Evolutionary conservation across 2,329 filamentous ascomycete genomes (phyloP).

Genomic region (Orbilia quercus): DNA sequence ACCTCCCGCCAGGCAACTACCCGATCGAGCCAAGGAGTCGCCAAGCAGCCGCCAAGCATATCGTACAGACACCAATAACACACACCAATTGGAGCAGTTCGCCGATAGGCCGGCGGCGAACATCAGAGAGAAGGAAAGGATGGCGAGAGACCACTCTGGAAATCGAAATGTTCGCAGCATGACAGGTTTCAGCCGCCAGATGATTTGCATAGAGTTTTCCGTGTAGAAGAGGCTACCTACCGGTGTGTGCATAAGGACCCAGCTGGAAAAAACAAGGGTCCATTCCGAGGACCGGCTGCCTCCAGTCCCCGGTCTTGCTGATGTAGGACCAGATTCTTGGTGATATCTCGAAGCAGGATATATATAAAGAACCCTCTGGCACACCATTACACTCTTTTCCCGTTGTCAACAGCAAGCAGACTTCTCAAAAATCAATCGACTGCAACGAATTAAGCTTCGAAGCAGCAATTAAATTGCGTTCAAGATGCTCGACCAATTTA

Average conservation of each 20-base stretch:
- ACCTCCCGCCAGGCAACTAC: constrained; percentile 50
- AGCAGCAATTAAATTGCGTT: constrained; percentile 27
- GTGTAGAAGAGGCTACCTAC: constrained; percentile 6
- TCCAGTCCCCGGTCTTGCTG: constrained; percentile 19
- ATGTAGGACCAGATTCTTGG: constrained; percentile 32
- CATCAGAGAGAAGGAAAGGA: constrained; percentile 2
- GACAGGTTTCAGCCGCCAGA: constrained; percentile 39
- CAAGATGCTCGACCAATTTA: constrained; percentile 74
- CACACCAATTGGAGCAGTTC: constrained; percentile 28
- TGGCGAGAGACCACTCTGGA: neutral
- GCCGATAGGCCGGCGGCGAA: constrained; percentile 32
- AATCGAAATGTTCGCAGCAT: constrained; percentile 7
- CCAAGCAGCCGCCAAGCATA: constrained; percentile 39
- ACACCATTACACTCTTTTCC: constrained; percentile 6
- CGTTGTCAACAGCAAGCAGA: constrained; percentile 16
- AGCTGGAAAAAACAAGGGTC: constrained; percentile 16
- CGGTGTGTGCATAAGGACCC: neutral
- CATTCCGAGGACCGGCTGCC: constrained; percentile 37
- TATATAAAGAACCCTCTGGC: constrained; percentile 31
- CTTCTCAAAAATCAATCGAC: constrained; percentile 22
- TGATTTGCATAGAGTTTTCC: constrained; percentile 11
- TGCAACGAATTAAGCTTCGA: constrained; percentile 12
- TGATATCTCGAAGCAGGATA: constrained; percentile 5
- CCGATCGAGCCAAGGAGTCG: constrained; percentile 48
- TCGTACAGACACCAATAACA: constrained; percentile 2